Evolutionary conservation across 345 rosid species (phyloP).

Genomic region (Capsella bursapastoris): DNA sequence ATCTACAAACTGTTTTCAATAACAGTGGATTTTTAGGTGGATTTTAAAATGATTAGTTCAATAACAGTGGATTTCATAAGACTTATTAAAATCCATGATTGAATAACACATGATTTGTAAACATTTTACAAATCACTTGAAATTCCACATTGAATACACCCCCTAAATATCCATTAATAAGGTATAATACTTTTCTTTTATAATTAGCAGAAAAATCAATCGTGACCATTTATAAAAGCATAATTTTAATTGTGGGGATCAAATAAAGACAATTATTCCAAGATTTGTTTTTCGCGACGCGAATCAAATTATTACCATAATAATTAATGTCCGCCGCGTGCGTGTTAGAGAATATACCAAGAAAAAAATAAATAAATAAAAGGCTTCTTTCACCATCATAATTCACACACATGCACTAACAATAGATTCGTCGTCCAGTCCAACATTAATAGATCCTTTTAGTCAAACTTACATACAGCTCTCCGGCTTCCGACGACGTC

Average conservation of each 20-base stretch:
- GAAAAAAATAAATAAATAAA: too few relatives aligned
- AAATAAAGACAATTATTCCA: conserved; percentile 10
- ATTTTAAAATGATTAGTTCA: too few relatives aligned
- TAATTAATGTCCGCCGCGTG: not conserved
- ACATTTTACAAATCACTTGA: too few relatives aligned
- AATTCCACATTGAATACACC: too few relatives aligned
- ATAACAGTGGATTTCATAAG: too few relatives aligned
- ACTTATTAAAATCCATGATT: too few relatives aligned
- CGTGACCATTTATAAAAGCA: not conserved
- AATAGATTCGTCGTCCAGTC: conserved; percentile 14
- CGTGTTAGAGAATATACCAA: not conserved
- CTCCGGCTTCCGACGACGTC: not conserved
- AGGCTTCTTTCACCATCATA: not conserved
- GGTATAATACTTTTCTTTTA: too few relatives aligned
- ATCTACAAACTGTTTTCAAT: too few relatives aligned
- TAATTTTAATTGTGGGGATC: not conserved
- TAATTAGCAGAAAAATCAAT: not conserved
- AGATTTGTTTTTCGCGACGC: conserved; percentile 11
- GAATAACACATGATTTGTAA: too few relatives aligned
- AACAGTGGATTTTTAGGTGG: too few relatives aligned
- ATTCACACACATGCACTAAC: conserved; percentile 21
- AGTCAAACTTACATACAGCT: not conserved
- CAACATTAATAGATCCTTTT: not conserved
- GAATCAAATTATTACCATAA: conserved; percentile 23
- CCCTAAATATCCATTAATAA: not conserved